phyloP scores from a whole-genome alignment of 768 basidiomycete species.

The Lyophyllum decastes region DNA sequence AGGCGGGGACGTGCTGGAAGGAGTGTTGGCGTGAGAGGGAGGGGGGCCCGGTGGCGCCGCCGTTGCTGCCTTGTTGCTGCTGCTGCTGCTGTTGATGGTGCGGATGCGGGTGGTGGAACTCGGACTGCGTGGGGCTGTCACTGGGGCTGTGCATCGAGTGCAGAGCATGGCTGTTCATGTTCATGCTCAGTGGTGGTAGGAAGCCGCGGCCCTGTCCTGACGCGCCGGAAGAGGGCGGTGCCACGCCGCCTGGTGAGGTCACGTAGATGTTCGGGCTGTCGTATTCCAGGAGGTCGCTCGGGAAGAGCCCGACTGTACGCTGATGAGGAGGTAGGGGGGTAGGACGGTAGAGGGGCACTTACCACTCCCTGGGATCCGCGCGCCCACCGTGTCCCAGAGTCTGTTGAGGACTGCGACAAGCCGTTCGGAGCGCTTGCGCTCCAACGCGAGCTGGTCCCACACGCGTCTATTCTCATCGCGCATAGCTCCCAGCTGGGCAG shows the following conservation, averaged over 20 bases:
- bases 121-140: conserved; percentile 26
- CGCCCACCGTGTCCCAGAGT: conserved; percentile 64
- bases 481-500: conserved; percentile 67
- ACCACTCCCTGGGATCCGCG: conserved; percentile 57
- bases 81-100: conserved; percentile 32
- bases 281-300: conserved; percentile 54
- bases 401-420: conserved; percentile 58
- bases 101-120: conserved; percentile 54
- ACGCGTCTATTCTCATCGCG: conserved; percentile 71
- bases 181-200: conserved; percentile 35
- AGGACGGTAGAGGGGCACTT: conserved; percentile 25
- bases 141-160: conserved; percentile 50
- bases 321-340: background rate
- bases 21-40: conserved; percentile 61
- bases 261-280: conserved; percentile 74
- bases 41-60: conserved; percentile 22
- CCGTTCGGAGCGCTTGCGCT: conserved; percentile 62
- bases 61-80: conserved; percentile 23
- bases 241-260: conserved; percentile 54
- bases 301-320: conserved; percentile 43
- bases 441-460: conserved; percentile 54
- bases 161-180: conserved; percentile 24
- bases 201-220: conserved; percentile 23
- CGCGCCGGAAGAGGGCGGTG: conserved; percentile 11
- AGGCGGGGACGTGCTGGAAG: conserved; percentile 54